Evolutionary conservation across 1,139 yeast species (phyloP), one percentile per base, ranked within the genome.

Genomic region (Eremothecium gossypii): DNA sequence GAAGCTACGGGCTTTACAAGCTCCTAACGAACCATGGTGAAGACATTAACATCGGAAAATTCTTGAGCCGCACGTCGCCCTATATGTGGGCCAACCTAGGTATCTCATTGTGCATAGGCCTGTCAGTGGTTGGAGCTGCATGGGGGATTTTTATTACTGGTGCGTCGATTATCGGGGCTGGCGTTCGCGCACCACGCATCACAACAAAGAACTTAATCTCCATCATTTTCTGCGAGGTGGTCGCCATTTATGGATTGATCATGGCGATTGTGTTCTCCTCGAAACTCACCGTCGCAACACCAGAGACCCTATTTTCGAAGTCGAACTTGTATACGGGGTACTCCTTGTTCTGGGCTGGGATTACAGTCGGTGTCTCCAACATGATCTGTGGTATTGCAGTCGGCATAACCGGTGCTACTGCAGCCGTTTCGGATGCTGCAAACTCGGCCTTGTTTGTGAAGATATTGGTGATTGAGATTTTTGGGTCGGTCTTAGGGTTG

Each of bases 131-230:
- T 38, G 99, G 98, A 36, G 98, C 98, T 13, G 98, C 98, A 9
- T 91, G 98, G 97, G 99, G 99, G 50, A 93, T 93, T 52, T 93
- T 91, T 64, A 77, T 93, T 48, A 91, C 97, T 1, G 99, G 99
- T 33, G 74, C 96, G 1, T 79, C 96, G 33, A 85, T 93, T 53
- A 68, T 93, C 48, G 99, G 99, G 53, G 98, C 98, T 4, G 98
- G 98, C 68, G 96, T 93, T 48, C 85, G 85, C 64, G 91, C 95
- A 4, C 98, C 98, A 39, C 73, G 97, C 62, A 93, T 93, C 63
- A 89, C 97, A 38, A 93, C 99, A 48, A 93, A 93, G 72, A 91
- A 91, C 66, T 76, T 93, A 63, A 93, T 93, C 49, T 83, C 95
- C 43, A 91, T 93, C 64, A 93, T 93, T 69, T 93, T 93, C 72